phyloP scores from a whole-genome alignment of 225 moss, liverwort and hornwort genomes.

The Climacium dendroides region DNA sequence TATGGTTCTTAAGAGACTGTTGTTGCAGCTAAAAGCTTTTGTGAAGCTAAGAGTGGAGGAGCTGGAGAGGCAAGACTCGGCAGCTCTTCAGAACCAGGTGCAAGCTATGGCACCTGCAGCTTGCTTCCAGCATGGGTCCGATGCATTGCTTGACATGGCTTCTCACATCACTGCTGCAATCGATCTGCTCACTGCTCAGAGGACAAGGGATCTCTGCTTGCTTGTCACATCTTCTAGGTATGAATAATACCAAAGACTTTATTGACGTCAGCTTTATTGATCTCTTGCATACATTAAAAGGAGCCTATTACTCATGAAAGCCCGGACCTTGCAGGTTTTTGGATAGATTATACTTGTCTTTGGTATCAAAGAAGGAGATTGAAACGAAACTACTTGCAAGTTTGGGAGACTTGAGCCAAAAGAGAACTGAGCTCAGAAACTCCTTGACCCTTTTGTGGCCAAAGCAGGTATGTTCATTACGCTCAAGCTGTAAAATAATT shows the following conservation, averaged over 20 bases:
- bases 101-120: constrained; percentile 78
- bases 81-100: constrained; percentile 82
- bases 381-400: constrained; percentile 68
- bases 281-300: not conserved
- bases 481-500: not conserved
- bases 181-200: constrained; percentile 63
- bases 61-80: constrained; percentile 62
- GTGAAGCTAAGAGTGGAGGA: constrained; percentile 86
- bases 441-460: constrained; percentile 68
- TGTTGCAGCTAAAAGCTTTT: constrained; percentile 74
- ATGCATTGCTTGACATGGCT: constrained; percentile 63
- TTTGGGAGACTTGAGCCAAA: constrained; percentile 63
- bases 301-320: not conserved
- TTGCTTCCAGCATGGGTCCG: constrained; percentile 82
- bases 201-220: constrained; percentile 74
- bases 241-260: not conserved
- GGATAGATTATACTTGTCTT: constrained; percentile 61
- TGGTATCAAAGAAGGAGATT: constrained; percentile 72
- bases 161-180: constrained; percentile 45
- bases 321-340: constrained; percentile 45
- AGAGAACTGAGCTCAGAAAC: constrained; percentile 64
- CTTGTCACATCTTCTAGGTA: constrained; percentile 83
- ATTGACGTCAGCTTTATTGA: not conserved
- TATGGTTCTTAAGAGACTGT: not conserved
- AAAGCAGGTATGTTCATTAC: constrained; percentile 55